Evolutionary conservation across 176 grass and related monocot genomes (phyloP).

Genomic region (Triticum monococcum): DNA sequence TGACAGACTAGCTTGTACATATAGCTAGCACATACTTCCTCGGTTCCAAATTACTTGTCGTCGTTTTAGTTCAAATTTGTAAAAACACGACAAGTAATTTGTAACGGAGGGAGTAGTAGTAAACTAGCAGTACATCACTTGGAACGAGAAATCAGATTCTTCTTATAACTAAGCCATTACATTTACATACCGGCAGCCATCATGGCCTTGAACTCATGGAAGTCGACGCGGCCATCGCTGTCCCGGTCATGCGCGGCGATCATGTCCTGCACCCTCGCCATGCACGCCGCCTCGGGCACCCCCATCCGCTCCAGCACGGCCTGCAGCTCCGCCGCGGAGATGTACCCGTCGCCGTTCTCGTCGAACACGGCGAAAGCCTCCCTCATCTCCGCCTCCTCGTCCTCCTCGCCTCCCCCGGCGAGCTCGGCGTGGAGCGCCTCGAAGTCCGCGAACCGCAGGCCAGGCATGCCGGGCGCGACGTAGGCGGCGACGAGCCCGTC

Average conservation of each 20-base stretch:
- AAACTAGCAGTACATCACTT: no score
- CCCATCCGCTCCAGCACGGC: conserved; percentile 31
- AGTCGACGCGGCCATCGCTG: conserved; percentile 29
- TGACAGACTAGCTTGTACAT: no score
- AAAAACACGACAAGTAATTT: no score
- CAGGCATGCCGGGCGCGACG: conserved; percentile 12
- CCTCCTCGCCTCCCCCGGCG: not conserved
- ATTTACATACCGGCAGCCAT: conserved; percentile 22
- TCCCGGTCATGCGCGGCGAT: conserved; percentile 35
- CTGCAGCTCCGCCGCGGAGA: conserved; percentile 40
- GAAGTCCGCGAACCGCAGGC: conserved; percentile 37
- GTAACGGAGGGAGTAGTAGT: no score
- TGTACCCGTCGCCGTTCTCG: conserved; percentile 41
- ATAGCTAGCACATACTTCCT: no score
- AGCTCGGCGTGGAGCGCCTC: conserved; percentile 39
- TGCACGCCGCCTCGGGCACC: conserved; percentile 24
- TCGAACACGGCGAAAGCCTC: conserved; percentile 35
- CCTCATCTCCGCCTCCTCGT: not conserved
- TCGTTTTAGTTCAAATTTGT: no score
- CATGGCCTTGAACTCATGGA: conserved; percentile 37
- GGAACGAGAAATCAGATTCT: not conserved
- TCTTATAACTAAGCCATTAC: not conserved
- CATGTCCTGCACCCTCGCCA: conserved; percentile 39
- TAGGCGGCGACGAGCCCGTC: conserved; percentile 8
- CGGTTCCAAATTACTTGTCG: no score